Evolutionary conservation across 1,284 basidiomycete species (phyloP), one percentile per base, ranked within the genome.

Genomic region (Agaricales sp.): DNA sequence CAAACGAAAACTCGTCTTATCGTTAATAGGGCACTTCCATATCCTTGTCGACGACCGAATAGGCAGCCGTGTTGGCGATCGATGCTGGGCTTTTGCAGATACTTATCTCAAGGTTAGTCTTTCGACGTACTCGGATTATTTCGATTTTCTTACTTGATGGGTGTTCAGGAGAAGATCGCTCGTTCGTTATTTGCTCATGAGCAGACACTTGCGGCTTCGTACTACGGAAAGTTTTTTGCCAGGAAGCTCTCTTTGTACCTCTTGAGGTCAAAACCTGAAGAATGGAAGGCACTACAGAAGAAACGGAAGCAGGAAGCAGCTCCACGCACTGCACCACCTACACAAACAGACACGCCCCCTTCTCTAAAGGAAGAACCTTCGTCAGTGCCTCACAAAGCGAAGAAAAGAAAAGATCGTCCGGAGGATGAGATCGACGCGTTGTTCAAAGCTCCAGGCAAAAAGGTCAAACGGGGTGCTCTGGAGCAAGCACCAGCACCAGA

Each of bases 61-160:
- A 55, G 93, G 94, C 45, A 91, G 87, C 57, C 76, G 91, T 47
- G 82, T 97, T 1, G 89, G 80, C 2, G 93, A 94, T 59, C 80
- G 85, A 20, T 87, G 86, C 56, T 97, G 91, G 89, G 78, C 75
- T 1, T 80, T 78, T 51, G 84, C 89, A 13, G 94, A 97, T 66
- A 86, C 90, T 1, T 96, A 87, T 66, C 74, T 95, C 56, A 92
- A 87, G 71, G 90, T 90, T 53, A 20, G 73, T 61, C n/a, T 8
- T 43, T 39, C 6, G 3, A 23, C n/a, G 18, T 25, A n/a, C 19
- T 26, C 23, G 19, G 43, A 38, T 21, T 26, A 14, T 20, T 43
- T 47, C 41, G 19, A 14, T 24, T 46, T 46, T n/a, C 50, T 47
- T 41, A 22, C 30, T 41, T 22, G 43, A 43, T 35, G 30, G 30